phyloP scores from a whole-genome alignment of 73 alveolate species.

The Diophrys appendiculata region DNA sequence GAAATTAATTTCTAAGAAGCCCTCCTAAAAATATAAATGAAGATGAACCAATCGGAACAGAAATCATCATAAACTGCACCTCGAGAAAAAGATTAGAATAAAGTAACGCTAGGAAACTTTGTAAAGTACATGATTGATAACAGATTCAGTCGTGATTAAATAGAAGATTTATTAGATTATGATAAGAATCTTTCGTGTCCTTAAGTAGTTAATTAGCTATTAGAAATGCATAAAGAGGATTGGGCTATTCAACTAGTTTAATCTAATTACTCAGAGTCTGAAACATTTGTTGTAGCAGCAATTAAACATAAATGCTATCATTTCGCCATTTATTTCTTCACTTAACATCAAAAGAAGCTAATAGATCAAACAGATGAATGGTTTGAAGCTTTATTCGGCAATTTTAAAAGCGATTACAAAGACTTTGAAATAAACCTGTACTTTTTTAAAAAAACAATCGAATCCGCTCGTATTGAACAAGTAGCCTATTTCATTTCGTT shows the following conservation, averaged over 20 bases:
- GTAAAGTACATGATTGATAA: background rate
- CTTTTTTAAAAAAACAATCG: background rate
- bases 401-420: background rate
- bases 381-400: background rate
- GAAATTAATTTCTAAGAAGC: background rate
- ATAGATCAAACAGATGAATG: background rate
- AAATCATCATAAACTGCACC: background rate
- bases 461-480: background rate
- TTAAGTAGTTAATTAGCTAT: background rate
- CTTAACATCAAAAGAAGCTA: background rate
- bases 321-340: constrained; percentile 6
- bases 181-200: background rate
- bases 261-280: background rate
- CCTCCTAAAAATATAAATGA: background rate
- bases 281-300: background rate
- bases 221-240: background rate
- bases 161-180: background rate
- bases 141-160: background rate
- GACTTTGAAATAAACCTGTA: background rate
- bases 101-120: background rate
- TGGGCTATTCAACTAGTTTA: background rate
- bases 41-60: background rate
- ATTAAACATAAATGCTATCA: background rate
- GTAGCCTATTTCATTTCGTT: background rate
- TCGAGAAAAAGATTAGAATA: too few species aligned